Base-by-base conservation (phyloP, 208 protist species). In the Acanthamoeba polyphaga region DNA sequence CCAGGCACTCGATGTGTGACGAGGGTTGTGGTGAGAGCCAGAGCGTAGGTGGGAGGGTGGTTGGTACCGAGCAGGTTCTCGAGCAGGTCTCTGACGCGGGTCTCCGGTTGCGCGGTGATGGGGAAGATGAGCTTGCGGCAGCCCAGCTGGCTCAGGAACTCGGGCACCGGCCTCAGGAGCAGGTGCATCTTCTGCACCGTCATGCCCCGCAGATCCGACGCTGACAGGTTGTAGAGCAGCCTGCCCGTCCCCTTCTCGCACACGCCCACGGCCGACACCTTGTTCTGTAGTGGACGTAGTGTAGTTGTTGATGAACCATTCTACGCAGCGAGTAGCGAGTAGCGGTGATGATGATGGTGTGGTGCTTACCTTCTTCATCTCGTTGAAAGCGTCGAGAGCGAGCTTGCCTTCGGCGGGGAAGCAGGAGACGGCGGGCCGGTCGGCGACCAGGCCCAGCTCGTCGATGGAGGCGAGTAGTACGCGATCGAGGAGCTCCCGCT, bases 141-240 rank as follows among this genome's bases (percentile, higher is more conserved):
- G 46, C 78, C n/a, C 34, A 85, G 78, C 49, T 85, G 78, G 46
- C 19, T 85, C 22, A 85, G 78, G n/a, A 53, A 34, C 43, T 85
- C 78, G 46, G 78, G 27, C 22, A 85, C 29, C 29, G 78, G 78
- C 49, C 49, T 49, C 51, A 88, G 80, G 29, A 88, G 80, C 13
- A 88, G 51, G n/a, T 66, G 80, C 32, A 88, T 49, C 53, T 88
- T 88, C 51, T 88, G 51, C 51, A 88, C 80, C 5, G 80, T 88
- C 80, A 88, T 88, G 51, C 80, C 80, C 80, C 64, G 62, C n/a
- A 88, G 80, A 51, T 88, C 80, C 46, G 80, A 88, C 53, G n/a
- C 80, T 0, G 80, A 66, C 13, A 88, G 80, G 51, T 88, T 88
- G 80, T 88, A 88, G 80, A 88, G 80, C 80, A 88, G 80, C 80